A percentile compares a stretch with the other conserved stretches of the same genome.
Conservation (phyloP, 768 basidiomycete species). For the Tylopilus sp. region DNA sequence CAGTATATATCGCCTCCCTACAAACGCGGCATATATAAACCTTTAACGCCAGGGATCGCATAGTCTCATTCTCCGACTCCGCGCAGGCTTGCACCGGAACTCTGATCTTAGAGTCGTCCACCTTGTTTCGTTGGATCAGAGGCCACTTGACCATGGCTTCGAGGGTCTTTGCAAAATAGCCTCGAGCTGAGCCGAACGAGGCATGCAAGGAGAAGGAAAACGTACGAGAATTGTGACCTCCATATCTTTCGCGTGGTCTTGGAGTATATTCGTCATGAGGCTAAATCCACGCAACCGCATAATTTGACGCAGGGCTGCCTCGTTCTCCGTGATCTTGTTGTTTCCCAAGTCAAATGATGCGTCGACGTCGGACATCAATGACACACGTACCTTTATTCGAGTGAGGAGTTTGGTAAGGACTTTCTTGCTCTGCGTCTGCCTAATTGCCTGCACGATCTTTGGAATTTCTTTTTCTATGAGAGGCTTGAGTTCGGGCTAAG, state of each 20-base stretch:
- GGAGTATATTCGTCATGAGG: conserved; percentile 84
- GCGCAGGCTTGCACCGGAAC: conserved; percentile 55
- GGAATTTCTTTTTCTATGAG: conserved; percentile 78
- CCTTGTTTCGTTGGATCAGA: conserved; percentile 82
- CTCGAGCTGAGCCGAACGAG: neutral
- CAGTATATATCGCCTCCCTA: neutral
- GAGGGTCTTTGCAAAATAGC: conserved; percentile 43
- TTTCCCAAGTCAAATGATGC: neutral
- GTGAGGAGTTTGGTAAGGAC: conserved; percentile 80
- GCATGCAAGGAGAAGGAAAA: conserved; percentile 3
- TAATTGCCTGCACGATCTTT: conserved; percentile 87
- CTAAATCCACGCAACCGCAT: conserved; percentile 93
- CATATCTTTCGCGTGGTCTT: conserved; percentile 66
- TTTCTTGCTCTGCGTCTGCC: conserved; percentile 81
- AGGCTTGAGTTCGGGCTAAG: conserved; percentile 73
- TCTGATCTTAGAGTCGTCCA: conserved; percentile 78
- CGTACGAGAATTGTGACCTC: conserved; percentile 72
- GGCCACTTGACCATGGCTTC: conserved; percentile 78
- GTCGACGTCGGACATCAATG: neutral
- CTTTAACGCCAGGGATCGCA: conserved; percentile 59
- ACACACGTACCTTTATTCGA: conserved; percentile 66
- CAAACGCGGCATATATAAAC: conserved; percentile 37
- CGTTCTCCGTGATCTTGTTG: conserved; percentile 78
- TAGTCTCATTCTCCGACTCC: conserved; percentile 50
- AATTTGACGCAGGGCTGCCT: conserved; percentile 71